Evolutionary conservation across 1,139 yeast species (phyloP).

Genomic region (Neolecta irregularis): DNA sequence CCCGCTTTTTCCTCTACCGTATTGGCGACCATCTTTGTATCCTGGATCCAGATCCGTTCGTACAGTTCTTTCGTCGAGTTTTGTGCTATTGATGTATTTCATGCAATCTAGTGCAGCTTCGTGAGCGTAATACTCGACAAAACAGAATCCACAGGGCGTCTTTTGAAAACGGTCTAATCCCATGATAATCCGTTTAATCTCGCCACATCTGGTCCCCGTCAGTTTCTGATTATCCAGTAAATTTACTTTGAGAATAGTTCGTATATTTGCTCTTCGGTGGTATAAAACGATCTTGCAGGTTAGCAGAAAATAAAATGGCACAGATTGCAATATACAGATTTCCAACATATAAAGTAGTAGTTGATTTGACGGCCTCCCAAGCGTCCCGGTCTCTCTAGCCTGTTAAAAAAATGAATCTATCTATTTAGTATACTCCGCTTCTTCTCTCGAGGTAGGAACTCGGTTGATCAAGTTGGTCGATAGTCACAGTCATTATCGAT

Average conservation of each 20-base stretch:
- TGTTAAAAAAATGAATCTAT: not conserved
- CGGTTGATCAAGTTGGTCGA: constrained; percentile 9
- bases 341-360: constrained; percentile 76
- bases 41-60: constrained; percentile 91
- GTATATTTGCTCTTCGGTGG: constrained; percentile 84
- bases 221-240: not conserved
- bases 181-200: constrained; percentile 68
- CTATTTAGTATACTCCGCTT: not conserved
- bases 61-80: constrained; percentile 61
- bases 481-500: too few species aligned
- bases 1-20: constrained; percentile 80
- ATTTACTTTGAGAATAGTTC: constrained; percentile 52
- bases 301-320: too few species aligned
- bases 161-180: constrained; percentile 77
- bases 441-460: constrained; percentile 10
- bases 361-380: constrained; percentile 8
- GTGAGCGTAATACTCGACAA: constrained; percentile 56
- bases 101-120: constrained; percentile 66
- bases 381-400: not conserved
- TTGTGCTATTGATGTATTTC: constrained; percentile 64
- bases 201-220: constrained; percentile 37
- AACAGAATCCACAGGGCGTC: constrained; percentile 94
- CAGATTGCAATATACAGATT: constrained; percentile 35
- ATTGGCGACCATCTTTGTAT: constrained; percentile 83
- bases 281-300: constrained; percentile 68